Evolutionary conservation across 1,284 basidiomycete genomes (phyloP).

Genomic region (Ceratobasidium sp.): DNA sequence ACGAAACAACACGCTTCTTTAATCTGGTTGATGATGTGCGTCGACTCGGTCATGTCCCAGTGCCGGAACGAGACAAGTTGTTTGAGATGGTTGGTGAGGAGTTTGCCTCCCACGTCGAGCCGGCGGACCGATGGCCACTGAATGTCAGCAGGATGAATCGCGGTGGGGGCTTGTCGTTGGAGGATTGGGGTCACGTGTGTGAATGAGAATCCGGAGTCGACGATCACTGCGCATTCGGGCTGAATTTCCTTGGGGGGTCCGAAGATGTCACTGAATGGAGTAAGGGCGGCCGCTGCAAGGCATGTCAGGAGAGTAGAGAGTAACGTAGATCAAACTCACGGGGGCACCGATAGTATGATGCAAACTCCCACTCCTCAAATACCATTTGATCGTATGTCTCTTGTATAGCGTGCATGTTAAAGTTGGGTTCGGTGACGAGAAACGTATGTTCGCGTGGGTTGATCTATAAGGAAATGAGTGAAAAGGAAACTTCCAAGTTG

Average conservation of each 20-base stretch:
- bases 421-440: slow-evolving; percentile 90
- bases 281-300: slow-evolving; percentile 71
- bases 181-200: slow-evolving; percentile 90
- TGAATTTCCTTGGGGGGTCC: slow-evolving; percentile 53
- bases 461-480: slow-evolving; percentile 56
- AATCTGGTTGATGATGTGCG: slow-evolving; percentile 88
- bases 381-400: slow-evolving; percentile 92
- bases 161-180: slow-evolving; percentile 65
- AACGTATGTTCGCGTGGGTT: slow-evolving; percentile 74
- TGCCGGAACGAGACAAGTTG: slow-evolving; percentile 93
- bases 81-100: slow-evolving; percentile 93
- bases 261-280: slow-evolving; percentile 75
- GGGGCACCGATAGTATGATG: slow-evolving; percentile 78
- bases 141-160: slow-evolving; percentile 37
- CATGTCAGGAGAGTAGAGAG: slow-evolving; percentile 39
- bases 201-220: slow-evolving; percentile 92
- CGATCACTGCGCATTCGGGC: slow-evolving; percentile 81
- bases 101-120: slow-evolving; percentile 91
- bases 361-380: slow-evolving; percentile 95
- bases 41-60: slow-evolving; percentile 98
- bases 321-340: slow-evolving; percentile 60
- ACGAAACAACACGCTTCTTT: slow-evolving; percentile 91
- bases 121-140: slow-evolving; percentile 53
- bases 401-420: slow-evolving; percentile 90
- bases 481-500: slow-evolving; percentile 17